Evolutionary conservation across 208 protist genomes (phyloP).

Genomic region (Vickermania ingenoplastis): DNA sequence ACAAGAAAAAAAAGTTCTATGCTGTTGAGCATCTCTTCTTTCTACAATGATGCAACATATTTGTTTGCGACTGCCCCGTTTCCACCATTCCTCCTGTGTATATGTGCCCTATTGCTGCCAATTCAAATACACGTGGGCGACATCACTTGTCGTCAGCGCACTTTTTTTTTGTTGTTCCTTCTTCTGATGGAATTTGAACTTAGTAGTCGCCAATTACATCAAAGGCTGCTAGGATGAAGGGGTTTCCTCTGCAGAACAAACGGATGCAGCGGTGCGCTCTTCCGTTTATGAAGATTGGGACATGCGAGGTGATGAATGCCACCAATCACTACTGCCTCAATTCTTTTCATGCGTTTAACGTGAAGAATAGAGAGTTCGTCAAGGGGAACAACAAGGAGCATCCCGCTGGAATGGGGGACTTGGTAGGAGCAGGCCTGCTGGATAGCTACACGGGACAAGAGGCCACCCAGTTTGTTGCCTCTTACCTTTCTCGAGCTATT

Average conservation of each 20-base stretch:
- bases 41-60: too few relatives aligned
- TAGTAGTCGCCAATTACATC: too few relatives aligned
- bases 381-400: background rate
- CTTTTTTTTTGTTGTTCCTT: too few relatives aligned
- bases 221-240: conserved; percentile 15
- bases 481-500: conserved; percentile 43
- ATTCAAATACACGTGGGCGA: too few relatives aligned
- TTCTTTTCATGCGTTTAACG: conserved; percentile 61
- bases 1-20: too few relatives aligned
- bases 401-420: conserved; percentile 33
- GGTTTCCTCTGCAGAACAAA: conserved; percentile 71
- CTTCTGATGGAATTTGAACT: too few relatives aligned
- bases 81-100: too few relatives aligned
- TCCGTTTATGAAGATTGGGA: conserved; percentile 56
- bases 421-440: conserved; percentile 51
- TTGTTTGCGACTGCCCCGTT: too few relatives aligned
- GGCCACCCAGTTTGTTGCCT: conserved; percentile 33
- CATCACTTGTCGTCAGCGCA: too few relatives aligned
- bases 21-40: too few relatives aligned
- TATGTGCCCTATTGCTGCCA: too few relatives aligned
- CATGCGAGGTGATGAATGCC: conserved; percentile 76
- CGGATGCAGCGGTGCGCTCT: conserved; percentile 50
- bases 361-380: conserved; percentile 35
- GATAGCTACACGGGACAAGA: conserved; percentile 59
- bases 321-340: conserved; percentile 35